Percentiles rank a stretch among this genome's conserved stretches.
Evolutionary conservation across 1,139 yeast species (phyloP).

Genomic region (Kazachstania sp.): DNA sequence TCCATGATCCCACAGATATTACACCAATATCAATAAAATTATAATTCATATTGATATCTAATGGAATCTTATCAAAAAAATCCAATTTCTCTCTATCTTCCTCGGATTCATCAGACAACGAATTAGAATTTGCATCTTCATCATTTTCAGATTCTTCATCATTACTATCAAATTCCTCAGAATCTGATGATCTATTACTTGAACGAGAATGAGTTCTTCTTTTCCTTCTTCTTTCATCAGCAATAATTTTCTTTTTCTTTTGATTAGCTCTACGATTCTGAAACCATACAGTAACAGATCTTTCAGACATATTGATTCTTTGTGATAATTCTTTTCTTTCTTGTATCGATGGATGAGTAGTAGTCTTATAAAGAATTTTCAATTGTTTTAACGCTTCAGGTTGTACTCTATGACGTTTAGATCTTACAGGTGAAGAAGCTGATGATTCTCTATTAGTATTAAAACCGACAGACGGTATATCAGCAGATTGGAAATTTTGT

Average conservation of each 20-base stretch:
- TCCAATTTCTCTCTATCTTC: conserved; percentile 8
- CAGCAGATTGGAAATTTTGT: no score
- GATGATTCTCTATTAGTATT: conserved; percentile 12
- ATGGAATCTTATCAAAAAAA: conserved; percentile 37
- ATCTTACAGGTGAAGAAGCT: conserved; percentile 10
- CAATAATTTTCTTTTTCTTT: conserved; percentile 36
- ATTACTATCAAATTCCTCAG: background rate
- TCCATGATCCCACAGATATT: conserved; percentile 72
- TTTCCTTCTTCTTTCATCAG: background rate
- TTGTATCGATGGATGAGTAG: conserved; percentile 63
- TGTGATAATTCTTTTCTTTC: conserved; percentile 65
- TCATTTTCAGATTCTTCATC: conserved; percentile 4
- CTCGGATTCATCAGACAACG: background rate
- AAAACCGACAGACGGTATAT: background rate
- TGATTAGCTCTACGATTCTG: conserved; percentile 84
- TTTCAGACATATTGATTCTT: conserved; percentile 77
- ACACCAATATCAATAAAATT: conserved; percentile 59
- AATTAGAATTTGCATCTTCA: conserved; percentile 4
- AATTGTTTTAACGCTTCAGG: conserved; percentile 72
- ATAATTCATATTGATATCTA: conserved; percentile 56
- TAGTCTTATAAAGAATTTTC: conserved; percentile 59
- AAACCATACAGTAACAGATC: conserved; percentile 92
- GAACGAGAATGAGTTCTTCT: conserved; percentile 3
- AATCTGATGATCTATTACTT: conserved; percentile 1
- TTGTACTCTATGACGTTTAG: conserved; percentile 56